These are phyloP conservation scores for Zygosaccharomyces rouxii DNA, from an alignment of 805 yeast species.

Conservation along the genomic window DNA sequence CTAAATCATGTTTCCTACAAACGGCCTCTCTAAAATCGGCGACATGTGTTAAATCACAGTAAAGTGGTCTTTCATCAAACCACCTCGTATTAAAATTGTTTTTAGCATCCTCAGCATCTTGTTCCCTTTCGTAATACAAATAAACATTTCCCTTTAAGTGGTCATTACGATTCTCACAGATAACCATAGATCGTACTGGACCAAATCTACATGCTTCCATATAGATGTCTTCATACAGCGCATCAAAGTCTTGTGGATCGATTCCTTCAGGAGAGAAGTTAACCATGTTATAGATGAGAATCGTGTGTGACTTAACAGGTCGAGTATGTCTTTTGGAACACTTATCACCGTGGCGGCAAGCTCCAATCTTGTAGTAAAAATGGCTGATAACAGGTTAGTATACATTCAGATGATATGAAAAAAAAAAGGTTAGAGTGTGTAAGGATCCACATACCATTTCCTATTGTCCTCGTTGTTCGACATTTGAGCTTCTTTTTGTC, in stretches of 20 bases:
- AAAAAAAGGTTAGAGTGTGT: neutral
- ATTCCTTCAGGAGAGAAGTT: conserved; percentile 64
- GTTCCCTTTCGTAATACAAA: conserved; percentile 51
- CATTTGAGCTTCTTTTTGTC: neutral
- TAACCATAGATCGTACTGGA: conserved; percentile 55
- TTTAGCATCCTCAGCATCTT: conserved; percentile 57
- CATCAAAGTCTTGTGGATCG: conserved; percentile 47
- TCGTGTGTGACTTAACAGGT: conserved; percentile 62
- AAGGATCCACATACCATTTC: neutral
- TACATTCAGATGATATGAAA: neutral
- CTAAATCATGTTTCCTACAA: conserved; percentile 65
- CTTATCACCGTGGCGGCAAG: conserved; percentile 88
- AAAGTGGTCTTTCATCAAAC: conserved; percentile 76
- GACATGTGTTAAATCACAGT: conserved; percentile 75
- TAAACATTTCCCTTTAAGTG: conserved; percentile 87
- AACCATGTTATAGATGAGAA: conserved; percentile 45
- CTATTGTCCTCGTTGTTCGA: neutral
- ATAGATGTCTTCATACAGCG: conserved; percentile 68
- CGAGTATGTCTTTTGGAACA: conserved; percentile 70
- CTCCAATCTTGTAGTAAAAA: conserved; percentile 80
- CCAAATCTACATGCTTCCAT: conserved; percentile 51
- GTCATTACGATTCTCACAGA: conserved; percentile 78
- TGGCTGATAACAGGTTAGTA: conserved; percentile 36
- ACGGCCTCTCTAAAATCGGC: conserved; percentile 62
- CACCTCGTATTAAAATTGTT: conserved; percentile 69